Base-by-base conservation (phyloP, 1,284 basidiomycete species). In the Moesziomyces globuligerus region DNA sequence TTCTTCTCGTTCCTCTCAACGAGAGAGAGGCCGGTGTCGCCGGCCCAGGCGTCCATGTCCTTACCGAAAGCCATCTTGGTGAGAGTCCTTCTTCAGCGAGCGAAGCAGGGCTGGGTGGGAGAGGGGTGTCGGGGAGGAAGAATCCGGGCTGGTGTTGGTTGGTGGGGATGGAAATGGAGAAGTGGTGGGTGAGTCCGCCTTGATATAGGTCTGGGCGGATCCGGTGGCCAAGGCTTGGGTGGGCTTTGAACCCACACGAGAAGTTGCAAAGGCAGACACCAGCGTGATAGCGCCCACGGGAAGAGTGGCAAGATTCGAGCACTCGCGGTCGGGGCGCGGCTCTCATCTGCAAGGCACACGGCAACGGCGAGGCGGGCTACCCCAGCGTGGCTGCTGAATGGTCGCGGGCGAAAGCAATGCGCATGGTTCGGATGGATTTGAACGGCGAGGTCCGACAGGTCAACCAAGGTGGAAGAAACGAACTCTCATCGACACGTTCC, bases 291-390 rank as follows among this genome's bases (percentile, higher is more conserved):
- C 3, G 15, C 32, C 3, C 15, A n/a, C 17, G 11, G 10, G 1
- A 17, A 1, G 15, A 5, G 32, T 17, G 32, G 32, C 15, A 17
- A 13, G 32, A 34, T 6, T 13, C 32, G 3, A 6, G 6, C 13
- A 34, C 32, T 34, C 32, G 32, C 4, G 32, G 7, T 17, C 15
- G 32, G 15, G 86, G 87, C 20, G 82, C 81, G 13, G 87, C 87
- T 24, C 78, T 84, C 21, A 86, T 87, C 66, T 81, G 85, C 40
- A 80, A 85, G 43, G 84, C 84, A 60, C 80, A 81, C 6, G 87
- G 86, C 59, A 83, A 85, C 48, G 85, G 88, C 34, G 40, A 54
- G 15, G 51, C 69, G 23, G 90, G 90, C n/a, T n/a, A n/a, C n/a
- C n/a, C n/a, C n/a, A n/a, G n/a, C n/a, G n/a, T n/a, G n/a, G n/a